Evolutionary conservation across 805 yeast genomes (phyloP), one percentile per base, ranked within the genome.

Genomic region (Candida maris): DNA sequence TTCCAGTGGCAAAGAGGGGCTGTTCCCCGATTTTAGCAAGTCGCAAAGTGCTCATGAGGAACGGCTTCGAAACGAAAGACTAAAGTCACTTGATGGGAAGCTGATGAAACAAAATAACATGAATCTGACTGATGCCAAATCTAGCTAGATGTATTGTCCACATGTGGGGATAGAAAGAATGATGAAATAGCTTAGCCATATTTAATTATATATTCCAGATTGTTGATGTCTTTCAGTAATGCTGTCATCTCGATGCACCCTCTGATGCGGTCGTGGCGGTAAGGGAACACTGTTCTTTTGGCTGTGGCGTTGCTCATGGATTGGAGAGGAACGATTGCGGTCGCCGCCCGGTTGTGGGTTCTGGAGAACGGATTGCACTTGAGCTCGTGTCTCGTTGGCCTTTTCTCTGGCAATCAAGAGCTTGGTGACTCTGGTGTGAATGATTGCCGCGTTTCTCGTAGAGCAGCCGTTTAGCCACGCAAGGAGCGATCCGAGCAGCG

Each of bases 401-500:
- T 33, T 26, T 10, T 44, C 51, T 23, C 58, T 34, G 12, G 29
- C 32, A 2, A 48, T 7, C 4, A 54, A 38, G 33, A 33, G 37
- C 30, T 49, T 56, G 2, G 47, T 37, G 1, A 49, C 48, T 17
- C 46, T 34, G 0, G 70, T 74, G 55, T 85, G 87, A 6, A 88
- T 70, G 49, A 86, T 52, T 0, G 91, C 89, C 0, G 96, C 95
- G 57, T 91, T 89, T 51, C 96, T 68, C 0, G 96, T 85, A 6
- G 95, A 85, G 54, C 96, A 85, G 2, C 80, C 85, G 53, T 86
- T 76, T 57, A 89, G 41, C 91, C 95, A 89, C 9, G 85, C 65
- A 37, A 88, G 73, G 24, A 88, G 61, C 3, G 79, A 68, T 1
- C 97, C 97, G 22, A 91, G 57, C 4, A 88, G 47, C 0, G 97